Evolutionary conservation across 2,329 filamentous ascomycete species (phyloP).

Genomic region (Emericellopsis cladophorae): DNA sequence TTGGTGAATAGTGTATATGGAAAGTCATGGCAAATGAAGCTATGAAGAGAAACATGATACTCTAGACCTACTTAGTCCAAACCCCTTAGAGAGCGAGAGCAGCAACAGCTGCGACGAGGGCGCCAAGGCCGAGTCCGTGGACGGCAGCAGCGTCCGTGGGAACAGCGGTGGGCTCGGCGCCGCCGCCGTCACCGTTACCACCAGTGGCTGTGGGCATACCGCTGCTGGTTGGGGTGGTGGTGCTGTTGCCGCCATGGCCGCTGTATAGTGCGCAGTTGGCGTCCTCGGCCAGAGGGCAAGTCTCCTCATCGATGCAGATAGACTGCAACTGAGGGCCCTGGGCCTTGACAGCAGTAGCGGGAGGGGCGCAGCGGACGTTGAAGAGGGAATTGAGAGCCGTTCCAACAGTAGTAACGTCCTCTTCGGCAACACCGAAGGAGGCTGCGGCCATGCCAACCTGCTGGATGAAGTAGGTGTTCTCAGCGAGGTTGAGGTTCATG

Average conservation of each 20-base stretch:
- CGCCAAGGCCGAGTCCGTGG: conserved; percentile 13
- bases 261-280: conserved; percentile 32
- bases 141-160: conserved; percentile 10
- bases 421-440: conserved; percentile 44
- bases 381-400: conserved; percentile 35
- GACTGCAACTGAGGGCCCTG: conserved; percentile 35
- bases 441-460: conserved; percentile 43
- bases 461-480: conserved; percentile 46
- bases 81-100: neutral
- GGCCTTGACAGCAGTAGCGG: conserved; percentile 27
- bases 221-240: conserved; percentile 5
- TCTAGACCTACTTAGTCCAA: too few species aligned
- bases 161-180: conserved; percentile 4
- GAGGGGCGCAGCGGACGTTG: conserved; percentile 34
- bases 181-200: neutral
- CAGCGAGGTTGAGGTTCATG: conserved; percentile 39
- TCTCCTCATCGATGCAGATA: conserved; percentile 37
- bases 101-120: neutral
- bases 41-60: too few species aligned
- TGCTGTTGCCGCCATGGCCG: conserved; percentile 9
- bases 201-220: conserved; percentile 5
- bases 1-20: too few species aligned
- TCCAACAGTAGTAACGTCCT: conserved; percentile 36
- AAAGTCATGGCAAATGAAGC: too few species aligned
- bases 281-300: conserved; percentile 32